Evolutionary conservation across 83 land plant species (phyloP).

Genomic region (Picea abies): DNA sequence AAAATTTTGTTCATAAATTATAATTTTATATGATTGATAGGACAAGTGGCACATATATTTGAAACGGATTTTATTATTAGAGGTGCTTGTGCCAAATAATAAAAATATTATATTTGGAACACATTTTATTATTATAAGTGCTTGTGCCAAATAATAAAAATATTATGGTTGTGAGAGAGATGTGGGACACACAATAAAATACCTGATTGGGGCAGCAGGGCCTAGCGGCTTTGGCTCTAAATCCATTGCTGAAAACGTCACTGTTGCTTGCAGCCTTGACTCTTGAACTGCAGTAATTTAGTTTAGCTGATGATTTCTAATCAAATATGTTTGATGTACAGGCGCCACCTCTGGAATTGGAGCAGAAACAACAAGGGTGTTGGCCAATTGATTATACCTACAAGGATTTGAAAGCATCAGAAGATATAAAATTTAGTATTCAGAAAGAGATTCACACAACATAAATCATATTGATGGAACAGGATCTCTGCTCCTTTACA

Average conservation of each 20-base stretch:
- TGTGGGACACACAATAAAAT: slow-evolving; percentile 49
- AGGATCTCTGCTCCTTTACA: slow-evolving; percentile 71
- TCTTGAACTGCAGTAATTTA: slow-evolving; percentile 67
- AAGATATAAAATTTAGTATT: slow-evolving; percentile 51
- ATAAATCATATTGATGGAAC: slow-evolving; percentile 52
- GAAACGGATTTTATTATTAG: no score
- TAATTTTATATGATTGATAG: no score
- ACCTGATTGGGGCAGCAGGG: slow-evolving; percentile 67
- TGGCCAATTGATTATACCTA: slow-evolving; percentile 69
- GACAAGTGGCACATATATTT: no score
- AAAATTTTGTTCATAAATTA: no score
- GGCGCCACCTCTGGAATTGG: no score
- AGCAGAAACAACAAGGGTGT: slow-evolving; percentile 72
- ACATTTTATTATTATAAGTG: no score
- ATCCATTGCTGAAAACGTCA: no score
- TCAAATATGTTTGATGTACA: no score
- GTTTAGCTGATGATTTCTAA: no score
- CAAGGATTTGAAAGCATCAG: slow-evolving; percentile 62
- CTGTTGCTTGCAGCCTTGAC: slow-evolving; percentile 36
- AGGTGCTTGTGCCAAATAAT: neutral
- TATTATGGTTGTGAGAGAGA: no score
- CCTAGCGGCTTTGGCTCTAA: no score
- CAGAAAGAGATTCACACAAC: slow-evolving; percentile 27
- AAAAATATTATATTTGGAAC: neutral
- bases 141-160: no score